Evolutionary conservation across 306 rosid species (phyloP).

Genomic region (Prunus fruticosa): DNA sequence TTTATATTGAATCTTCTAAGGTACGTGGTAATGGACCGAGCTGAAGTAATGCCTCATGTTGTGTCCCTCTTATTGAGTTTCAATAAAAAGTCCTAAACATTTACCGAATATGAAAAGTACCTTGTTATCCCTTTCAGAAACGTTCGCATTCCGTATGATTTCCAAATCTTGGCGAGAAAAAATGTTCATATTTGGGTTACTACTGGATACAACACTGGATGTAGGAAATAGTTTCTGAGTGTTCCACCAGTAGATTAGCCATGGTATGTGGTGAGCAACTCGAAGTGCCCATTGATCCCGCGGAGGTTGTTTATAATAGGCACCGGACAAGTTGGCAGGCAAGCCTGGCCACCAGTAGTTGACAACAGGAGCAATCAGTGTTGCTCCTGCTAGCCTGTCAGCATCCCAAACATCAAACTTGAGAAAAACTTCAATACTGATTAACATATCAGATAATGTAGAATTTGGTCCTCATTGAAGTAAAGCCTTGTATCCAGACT

Average conservation of each 20-base stretch:
- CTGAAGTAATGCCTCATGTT: neutral
- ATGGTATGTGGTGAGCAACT: constrained; percentile 46
- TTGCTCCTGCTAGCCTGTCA: constrained; percentile 54
- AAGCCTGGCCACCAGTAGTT: constrained; percentile 59
- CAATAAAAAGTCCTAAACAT: neutral
- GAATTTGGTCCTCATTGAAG: too few relatives aligned
- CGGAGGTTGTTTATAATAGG: constrained; percentile 30
- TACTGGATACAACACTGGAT: constrained; percentile 20
- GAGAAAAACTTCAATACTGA: neutral
- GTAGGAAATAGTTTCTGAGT: constrained; percentile 54
- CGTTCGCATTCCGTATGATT: neutral
- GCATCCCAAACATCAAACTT: neutral
- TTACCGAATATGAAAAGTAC: constrained; percentile 15
- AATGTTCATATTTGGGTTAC: constrained; percentile 15
- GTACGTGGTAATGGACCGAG: too few relatives aligned
- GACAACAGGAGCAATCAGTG: constrained; percentile 39
- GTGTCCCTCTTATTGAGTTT: neutral
- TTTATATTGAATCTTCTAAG: neutral
- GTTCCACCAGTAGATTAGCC: constrained; percentile 57
- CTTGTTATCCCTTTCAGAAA: neutral
- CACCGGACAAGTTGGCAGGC: constrained; percentile 40
- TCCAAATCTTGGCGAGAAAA: constrained; percentile 42
- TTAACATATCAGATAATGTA: too few relatives aligned
- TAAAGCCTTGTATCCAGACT: too few relatives aligned
- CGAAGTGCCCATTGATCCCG: constrained; percentile 52